A percentile compares a stretch with the other conserved stretches of the same genome.
phyloP scores from a whole-genome alignment of 257 asterid species.

The Solanum tarapatanum region DNA sequence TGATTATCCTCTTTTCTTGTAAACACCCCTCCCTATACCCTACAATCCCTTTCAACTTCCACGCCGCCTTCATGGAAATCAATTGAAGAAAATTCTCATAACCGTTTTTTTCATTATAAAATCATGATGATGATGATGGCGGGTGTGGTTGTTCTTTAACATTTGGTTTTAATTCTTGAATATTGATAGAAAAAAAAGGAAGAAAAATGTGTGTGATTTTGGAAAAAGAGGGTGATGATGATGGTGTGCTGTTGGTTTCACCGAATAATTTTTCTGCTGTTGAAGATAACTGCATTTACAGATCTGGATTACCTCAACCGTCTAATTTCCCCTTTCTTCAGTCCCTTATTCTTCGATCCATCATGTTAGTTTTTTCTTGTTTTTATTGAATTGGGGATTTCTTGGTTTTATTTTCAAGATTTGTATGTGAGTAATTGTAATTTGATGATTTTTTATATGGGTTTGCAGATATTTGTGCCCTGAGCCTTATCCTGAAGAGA shows the following conservation, averaged over 20 bases:
- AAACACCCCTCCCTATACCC: neutral
- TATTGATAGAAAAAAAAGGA: neutral
- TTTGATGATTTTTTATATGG: neutral
- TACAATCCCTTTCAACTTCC: neutral
- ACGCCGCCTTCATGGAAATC: neutral
- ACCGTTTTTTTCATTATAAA: neutral
- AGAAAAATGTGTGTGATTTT: slow-evolving; percentile 21
- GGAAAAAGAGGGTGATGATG: slow-evolving; percentile 1
- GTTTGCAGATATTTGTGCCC: slow-evolving; percentile 32
- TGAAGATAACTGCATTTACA: slow-evolving; percentile 30
- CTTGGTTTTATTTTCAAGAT: neutral
- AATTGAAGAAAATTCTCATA: neutral
- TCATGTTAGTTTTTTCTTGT: slow-evolving; percentile 11
- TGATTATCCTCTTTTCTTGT: neutral
- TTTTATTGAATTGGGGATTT: neutral
- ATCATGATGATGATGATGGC: neutral
- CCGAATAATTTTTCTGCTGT: slow-evolving; percentile 27
- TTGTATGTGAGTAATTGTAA: neutral
- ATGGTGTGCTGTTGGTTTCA: neutral
- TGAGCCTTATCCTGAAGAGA: slow-evolving; percentile 36
- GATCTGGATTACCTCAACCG: slow-evolving; percentile 36
- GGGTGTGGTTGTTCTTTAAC: neutral
- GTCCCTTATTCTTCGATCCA: slow-evolving; percentile 26
- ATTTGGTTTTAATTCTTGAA: neutral
- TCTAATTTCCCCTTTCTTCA: slow-evolving; percentile 25